These are phyloP conservation scores for Spergularia bocconei DNA, from an alignment of 148 eudicot genomes.

Conservation along the genomic window DNA sequence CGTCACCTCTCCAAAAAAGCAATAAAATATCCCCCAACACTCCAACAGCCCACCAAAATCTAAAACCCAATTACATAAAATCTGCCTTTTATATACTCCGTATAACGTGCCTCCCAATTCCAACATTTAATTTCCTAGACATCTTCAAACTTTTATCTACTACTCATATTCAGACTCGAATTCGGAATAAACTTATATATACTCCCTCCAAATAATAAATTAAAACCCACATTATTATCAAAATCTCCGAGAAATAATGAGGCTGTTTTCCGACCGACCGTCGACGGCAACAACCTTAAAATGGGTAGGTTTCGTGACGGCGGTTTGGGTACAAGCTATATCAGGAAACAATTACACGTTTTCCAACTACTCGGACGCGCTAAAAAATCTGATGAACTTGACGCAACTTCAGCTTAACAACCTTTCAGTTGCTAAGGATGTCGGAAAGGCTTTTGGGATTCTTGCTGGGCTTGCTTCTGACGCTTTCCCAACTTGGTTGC, in stretches of 20 bases:
- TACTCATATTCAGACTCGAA: too few relatives aligned
- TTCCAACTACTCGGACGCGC: slow-evolving; percentile 62
- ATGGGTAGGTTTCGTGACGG: slow-evolving; percentile 75
- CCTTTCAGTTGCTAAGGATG: slow-evolving; percentile 70
- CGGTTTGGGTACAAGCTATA: slow-evolving; percentile 71
- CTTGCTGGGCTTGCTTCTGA: slow-evolving; percentile 66
- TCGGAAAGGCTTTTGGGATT: slow-evolving; percentile 66
- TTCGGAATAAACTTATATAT: too few relatives aligned
- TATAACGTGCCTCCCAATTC: too few relatives aligned
- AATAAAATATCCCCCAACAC: too few relatives aligned
- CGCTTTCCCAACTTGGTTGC: slow-evolving; percentile 37
- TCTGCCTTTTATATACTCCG: too few relatives aligned
- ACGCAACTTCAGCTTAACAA: slow-evolving; percentile 55
- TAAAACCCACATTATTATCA: too few relatives aligned
- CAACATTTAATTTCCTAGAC: too few relatives aligned
- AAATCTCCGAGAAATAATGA: slow-evolving; percentile 1
- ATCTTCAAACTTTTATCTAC: too few relatives aligned
- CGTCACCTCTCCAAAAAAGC: too few relatives aligned
- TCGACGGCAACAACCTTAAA: slow-evolving; percentile 32
- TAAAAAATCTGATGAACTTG: slow-evolving; percentile 53
- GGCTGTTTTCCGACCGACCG: background rate
- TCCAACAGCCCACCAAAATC: too few relatives aligned
- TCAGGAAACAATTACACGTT: slow-evolving; percentile 76
- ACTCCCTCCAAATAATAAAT: too few relatives aligned
- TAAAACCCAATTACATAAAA: too few relatives aligned